phyloP scores from a whole-genome alignment of 306 rosid genomes.

The Citrullus mucosospermus region DNA sequence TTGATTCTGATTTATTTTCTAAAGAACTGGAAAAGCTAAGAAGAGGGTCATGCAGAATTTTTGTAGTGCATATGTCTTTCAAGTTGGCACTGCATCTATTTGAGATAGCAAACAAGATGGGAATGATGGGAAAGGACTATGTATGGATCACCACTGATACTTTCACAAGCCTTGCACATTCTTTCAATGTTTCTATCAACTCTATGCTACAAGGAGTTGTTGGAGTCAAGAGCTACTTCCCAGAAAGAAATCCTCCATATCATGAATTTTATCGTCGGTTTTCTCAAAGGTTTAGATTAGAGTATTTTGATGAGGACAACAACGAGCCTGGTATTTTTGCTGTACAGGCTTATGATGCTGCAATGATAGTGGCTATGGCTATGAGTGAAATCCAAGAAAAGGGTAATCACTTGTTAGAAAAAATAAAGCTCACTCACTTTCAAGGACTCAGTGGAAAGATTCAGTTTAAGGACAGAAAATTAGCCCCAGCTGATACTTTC shows the following conservation, averaged over 20 bases:
- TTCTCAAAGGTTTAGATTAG: constrained; percentile 12
- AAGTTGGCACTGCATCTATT: constrained; percentile 24
- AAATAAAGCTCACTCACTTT: constrained; percentile 15
- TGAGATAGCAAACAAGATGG: constrained; percentile 23
- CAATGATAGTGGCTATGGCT: constrained; percentile 21
- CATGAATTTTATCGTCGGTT: constrained; percentile 15
- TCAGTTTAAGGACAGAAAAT: constrained; percentile 11
- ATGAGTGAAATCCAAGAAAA: constrained; percentile 10
- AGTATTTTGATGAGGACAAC: constrained; percentile 21
- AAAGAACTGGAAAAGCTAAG: constrained; percentile 25
- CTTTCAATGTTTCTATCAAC: constrained; percentile 28
- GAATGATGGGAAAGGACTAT: constrained; percentile 35
- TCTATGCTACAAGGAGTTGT: constrained; percentile 41
- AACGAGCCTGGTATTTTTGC: constrained; percentile 35
- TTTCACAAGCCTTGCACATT: constrained; percentile 34
- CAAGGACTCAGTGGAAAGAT: constrained; percentile 19
- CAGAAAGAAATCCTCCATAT: neutral
- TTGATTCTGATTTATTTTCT: constrained; percentile 23
- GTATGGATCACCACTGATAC: constrained; percentile 47
- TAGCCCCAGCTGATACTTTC: constrained; percentile 9
- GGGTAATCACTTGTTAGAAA: constrained; percentile 12
- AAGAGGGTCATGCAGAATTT: constrained; percentile 22
- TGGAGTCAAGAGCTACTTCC: constrained; percentile 28
- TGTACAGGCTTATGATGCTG: constrained; percentile 38
- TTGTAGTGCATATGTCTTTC: constrained; percentile 26